Evolutionary conservation across 805 yeast genomes (phyloP).

Genomic region (Wickerhamomyces kurtzmanii): DNA sequence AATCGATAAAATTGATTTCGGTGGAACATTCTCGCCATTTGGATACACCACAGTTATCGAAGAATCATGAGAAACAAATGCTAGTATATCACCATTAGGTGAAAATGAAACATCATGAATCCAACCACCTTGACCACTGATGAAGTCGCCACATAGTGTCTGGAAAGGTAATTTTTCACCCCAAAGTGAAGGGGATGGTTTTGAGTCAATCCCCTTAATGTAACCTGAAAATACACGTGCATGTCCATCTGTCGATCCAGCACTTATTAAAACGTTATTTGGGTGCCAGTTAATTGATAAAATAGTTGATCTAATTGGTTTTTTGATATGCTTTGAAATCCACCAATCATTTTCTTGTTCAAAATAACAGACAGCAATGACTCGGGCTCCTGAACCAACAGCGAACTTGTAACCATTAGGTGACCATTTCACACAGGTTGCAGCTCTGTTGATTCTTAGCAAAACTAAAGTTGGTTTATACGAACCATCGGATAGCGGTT

Average conservation of each 20-base stretch:
- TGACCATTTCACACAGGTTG: constrained; percentile 91
- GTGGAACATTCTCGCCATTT: constrained; percentile 54
- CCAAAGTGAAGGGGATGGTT: constrained; percentile 80
- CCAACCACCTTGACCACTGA: constrained; percentile 74
- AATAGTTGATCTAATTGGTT: constrained; percentile 85
- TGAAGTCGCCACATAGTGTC: constrained; percentile 76
- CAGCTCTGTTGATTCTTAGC: constrained; percentile 89
- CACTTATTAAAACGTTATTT: constrained; percentile 77
- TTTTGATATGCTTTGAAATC: constrained; percentile 96
- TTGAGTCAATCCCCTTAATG: constrained; percentile 79
- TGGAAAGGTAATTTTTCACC: constrained; percentile 94
- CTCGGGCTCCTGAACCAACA: constrained; percentile 91
- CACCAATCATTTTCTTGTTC: constrained; percentile 98
- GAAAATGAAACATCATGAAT: constrained; percentile 85
- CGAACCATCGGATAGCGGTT: constrained; percentile 47
- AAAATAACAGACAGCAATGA: constrained; percentile 91
- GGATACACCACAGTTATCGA: constrained; percentile 77
- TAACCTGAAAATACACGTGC: constrained; percentile 83
- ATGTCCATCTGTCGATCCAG: constrained; percentile 92
- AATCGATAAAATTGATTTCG: constrained; percentile 46
- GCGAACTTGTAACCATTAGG: constrained; percentile 95
- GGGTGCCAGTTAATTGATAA: constrained; percentile 88
- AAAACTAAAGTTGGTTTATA: constrained; percentile 88
- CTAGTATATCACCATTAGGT: constrained; percentile 69
- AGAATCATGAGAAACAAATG: constrained; percentile 81